Conservation (phyloP, 2,329 filamentous ascomycete species). For the Phyllosticta citribraziliensis region DNA sequence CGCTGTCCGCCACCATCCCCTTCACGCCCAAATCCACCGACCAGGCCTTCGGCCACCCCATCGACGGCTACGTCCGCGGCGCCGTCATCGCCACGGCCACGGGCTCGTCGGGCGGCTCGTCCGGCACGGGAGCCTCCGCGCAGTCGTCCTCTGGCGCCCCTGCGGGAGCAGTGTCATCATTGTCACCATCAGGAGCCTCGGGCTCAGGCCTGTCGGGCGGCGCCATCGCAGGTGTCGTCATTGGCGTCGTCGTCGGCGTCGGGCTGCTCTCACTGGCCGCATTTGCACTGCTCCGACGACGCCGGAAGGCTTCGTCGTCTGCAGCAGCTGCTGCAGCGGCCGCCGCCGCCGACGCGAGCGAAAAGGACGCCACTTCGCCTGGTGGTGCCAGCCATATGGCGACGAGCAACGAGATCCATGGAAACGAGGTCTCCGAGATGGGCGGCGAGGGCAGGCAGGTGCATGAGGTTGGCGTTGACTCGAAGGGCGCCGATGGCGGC, state of each 20-base stretch:
- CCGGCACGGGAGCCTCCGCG: not conserved
- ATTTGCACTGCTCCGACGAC: not conserved
- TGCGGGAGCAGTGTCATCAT: no score
- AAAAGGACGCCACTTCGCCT: not conserved
- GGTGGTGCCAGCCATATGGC: not conserved
- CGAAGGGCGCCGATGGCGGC: not conserved
- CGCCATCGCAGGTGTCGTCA: constrained; percentile 18
- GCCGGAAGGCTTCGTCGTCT: constrained; percentile 12
- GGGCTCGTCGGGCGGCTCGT: not conserved
- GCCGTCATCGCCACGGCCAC: not conserved
- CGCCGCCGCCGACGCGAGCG: not conserved
- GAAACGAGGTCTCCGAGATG: not conserved
- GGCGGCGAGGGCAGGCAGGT: not conserved
- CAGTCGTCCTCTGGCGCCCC: no score
- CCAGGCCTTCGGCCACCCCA: constrained; percentile 20
- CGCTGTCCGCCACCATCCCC: constrained; percentile 9
- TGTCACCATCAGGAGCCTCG: not conserved
- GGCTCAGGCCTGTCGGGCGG: constrained; percentile 4
- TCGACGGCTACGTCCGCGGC: constrained; percentile 18
- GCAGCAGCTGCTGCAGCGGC: constrained; percentile 1
- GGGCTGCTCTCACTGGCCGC: constrained; percentile 13
- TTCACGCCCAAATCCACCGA: constrained; percentile 9
- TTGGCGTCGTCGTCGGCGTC: constrained; percentile 16
- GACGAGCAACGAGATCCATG: not conserved
- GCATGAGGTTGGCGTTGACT: not conserved